phyloP scores from a whole-genome alignment of 2,329 filamentous ascomycete species.

The Alternaria triticina region DNA sequence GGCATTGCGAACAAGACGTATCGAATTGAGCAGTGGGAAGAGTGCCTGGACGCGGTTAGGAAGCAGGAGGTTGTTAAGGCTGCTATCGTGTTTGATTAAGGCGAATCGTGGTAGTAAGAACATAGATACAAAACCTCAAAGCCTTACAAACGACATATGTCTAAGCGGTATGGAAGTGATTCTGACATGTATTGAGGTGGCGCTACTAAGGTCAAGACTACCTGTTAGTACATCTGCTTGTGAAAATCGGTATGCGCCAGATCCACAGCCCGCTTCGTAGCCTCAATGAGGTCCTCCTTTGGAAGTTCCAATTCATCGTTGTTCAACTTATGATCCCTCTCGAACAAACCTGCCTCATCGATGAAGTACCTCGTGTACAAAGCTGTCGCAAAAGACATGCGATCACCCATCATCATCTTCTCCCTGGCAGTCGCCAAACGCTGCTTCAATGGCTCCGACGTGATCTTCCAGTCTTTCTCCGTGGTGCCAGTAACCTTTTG shows the following conservation, averaged over 20 bases:
- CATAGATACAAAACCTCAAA: not conserved
- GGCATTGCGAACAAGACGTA: slow-evolving; percentile 78
- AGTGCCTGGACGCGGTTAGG: slow-evolving; percentile 73
- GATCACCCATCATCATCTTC: slow-evolving; percentile 53
- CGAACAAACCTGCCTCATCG: slow-evolving; percentile 36
- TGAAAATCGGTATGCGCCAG: slow-evolving; percentile 13
- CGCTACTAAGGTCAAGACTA: no score
- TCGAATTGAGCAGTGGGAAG: slow-evolving; percentile 74
- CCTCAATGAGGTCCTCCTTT: slow-evolving; percentile 64
- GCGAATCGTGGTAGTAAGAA: not conserved
- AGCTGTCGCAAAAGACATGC: slow-evolving; percentile 53
- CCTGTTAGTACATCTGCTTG: slow-evolving; percentile 1
- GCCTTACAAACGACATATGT: not conserved
- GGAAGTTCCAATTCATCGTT: slow-evolving; percentile 65
- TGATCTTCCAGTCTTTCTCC: slow-evolving; percentile 47
- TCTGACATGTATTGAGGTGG: not conserved
- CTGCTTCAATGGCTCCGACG: slow-evolving; percentile 53
- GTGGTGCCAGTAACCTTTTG: slow-evolving; percentile 42
- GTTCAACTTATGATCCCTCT: slow-evolving; percentile 44
- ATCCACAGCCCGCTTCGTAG: slow-evolving; percentile 50
- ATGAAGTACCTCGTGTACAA: slow-evolving; percentile 63
- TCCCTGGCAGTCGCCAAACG: slow-evolving; percentile 58
- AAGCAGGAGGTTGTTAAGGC: slow-evolving; percentile 78
- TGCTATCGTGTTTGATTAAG: slow-evolving; percentile 69
- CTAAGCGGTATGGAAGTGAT: not conserved